A percentile compares a stretch with the other conserved stretches of the same genome.
Conservation (phyloP, 768 basidiomycete species). For the Tephrocybe sp. region DNA sequence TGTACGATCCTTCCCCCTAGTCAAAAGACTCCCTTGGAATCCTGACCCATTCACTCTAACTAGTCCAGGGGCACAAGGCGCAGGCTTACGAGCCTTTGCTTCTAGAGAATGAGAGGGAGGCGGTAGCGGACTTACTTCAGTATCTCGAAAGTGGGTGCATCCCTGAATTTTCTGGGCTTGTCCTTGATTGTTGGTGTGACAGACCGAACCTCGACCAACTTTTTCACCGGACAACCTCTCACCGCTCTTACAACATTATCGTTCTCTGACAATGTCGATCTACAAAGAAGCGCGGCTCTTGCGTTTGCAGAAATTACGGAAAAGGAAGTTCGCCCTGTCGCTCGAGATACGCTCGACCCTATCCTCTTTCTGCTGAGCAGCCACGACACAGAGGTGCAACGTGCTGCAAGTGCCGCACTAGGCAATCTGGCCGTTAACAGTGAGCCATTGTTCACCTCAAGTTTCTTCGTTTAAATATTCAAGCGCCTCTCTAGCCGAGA, state of each 20-base stretch:
- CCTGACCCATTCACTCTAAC: conserved; percentile 18
- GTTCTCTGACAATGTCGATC: conserved; percentile 98
- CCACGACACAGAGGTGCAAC: conserved; percentile 98
- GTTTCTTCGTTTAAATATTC: neutral
- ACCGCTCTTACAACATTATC: conserved; percentile 93
- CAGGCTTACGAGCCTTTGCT: conserved; percentile 86
- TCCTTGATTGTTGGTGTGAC: conserved; percentile 11
- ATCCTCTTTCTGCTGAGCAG: conserved; percentile 95
- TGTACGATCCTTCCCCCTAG: conserved; percentile 44
- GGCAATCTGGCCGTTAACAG: conserved; percentile 98
- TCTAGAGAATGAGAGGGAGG: conserved; percentile 93
- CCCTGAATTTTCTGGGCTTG: neutral
- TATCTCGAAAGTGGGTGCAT: conserved; percentile 87
- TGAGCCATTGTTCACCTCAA: conserved; percentile 39
- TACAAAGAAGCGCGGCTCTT: conserved; percentile 95
- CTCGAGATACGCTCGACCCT: conserved; percentile 95
- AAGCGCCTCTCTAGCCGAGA: conserved; percentile 67
- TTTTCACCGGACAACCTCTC: conserved; percentile 92
- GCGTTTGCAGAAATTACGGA: conserved; percentile 99
- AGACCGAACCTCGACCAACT: conserved; percentile 99
- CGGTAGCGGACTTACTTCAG: conserved; percentile 95
- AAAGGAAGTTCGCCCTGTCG: conserved; percentile 97
- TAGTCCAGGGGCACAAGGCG: conserved; percentile 79
- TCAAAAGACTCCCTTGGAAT: conserved; percentile 12
- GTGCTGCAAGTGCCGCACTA: conserved; percentile 95